Conservation (phyloP, 331 rosid genomes). For the Ulmus americana region DNA sequence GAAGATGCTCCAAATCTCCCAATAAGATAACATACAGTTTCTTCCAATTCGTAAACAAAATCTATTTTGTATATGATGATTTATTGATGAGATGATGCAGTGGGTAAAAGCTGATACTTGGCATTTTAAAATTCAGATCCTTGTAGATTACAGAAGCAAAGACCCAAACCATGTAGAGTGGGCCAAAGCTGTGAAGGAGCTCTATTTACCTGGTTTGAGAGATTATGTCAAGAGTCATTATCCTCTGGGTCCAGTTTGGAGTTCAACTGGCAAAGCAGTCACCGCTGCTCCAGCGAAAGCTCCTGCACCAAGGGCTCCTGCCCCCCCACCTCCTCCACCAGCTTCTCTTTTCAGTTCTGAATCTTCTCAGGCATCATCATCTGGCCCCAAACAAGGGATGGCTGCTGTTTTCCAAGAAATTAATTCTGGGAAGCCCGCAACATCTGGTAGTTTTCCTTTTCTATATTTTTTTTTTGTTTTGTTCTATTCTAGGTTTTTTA, state of each 20-base stretch:
- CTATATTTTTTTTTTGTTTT: not conserved
- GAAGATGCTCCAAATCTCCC: constrained; percentile 1
- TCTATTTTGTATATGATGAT: not conserved
- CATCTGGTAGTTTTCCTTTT: constrained; percentile 48
- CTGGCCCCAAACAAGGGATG: constrained; percentile 80
- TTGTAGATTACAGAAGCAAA: constrained; percentile 76
- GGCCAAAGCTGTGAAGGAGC: constrained; percentile 92
- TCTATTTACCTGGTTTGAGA: constrained; percentile 85
- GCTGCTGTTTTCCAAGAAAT: constrained; percentile 85
- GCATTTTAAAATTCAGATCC: constrained; percentile 52
- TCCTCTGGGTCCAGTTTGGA: constrained; percentile 93
- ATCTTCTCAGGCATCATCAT: constrained; percentile 76
- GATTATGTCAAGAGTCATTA: constrained; percentile 74
- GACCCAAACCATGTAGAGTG: constrained; percentile 91
- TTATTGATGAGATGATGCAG: constrained; percentile 1
- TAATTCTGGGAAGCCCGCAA: constrained; percentile 51
- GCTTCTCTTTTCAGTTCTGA: constrained; percentile 77
- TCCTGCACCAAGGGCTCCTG: constrained; percentile 53
- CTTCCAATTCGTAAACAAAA: not conserved
- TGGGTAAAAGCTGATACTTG: constrained; percentile 14
- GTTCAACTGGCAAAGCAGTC: constrained; percentile 54
- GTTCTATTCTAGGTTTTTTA: constrained; percentile 8
- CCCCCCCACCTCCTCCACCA: constrained; percentile 82
- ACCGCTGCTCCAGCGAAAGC: constrained; percentile 53
- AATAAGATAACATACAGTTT: not conserved